Evolutionary conservation across 306 rosid species (phyloP).

Genomic region (Quercus mongolica): DNA sequence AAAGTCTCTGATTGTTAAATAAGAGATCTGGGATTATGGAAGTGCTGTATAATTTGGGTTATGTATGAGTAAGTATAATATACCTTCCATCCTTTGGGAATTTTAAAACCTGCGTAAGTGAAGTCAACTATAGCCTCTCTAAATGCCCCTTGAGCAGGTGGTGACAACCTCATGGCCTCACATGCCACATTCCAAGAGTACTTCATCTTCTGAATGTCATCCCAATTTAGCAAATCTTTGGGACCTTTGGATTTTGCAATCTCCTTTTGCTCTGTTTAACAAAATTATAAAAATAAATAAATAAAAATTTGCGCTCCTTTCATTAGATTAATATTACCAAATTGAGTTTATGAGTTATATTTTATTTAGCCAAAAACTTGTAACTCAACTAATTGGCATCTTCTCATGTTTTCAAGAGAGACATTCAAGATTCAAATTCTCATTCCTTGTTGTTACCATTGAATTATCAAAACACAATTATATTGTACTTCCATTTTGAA

Average conservation of each 20-base stretch:
- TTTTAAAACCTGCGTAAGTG: slow-evolving; percentile 1
- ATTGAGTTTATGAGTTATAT: too few species aligned
- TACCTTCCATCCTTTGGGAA: slow-evolving; percentile 31
- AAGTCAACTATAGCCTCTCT: neutral
- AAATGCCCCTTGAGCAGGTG: neutral
- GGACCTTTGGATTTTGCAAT: slow-evolving; percentile 14
- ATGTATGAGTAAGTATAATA: neutral
- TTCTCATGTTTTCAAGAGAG: too few species aligned
- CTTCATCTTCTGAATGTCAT: slow-evolving; percentile 26
- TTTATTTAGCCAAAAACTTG: too few species aligned
- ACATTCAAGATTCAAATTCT: too few species aligned
- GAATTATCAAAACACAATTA: too few species aligned
- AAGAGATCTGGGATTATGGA: fast-evolving
- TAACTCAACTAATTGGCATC: too few species aligned
- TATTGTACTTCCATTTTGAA: too few species aligned
- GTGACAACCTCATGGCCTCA: slow-evolving; percentile 15
- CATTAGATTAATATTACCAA: too few species aligned
- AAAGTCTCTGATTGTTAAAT: too few species aligned
- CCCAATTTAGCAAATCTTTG: slow-evolving; percentile 21
- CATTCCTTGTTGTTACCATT: too few species aligned
- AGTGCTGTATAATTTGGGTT: neutral
- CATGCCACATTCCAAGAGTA: slow-evolving; percentile 21
- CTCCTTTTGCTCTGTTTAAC: slow-evolving; percentile 7
- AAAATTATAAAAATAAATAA: neutral
- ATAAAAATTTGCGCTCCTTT: too few species aligned